Percentiles rank a stretch among this genome's conserved stretches.
phyloP scores from a whole-genome alignment of 495 filamentous ascomycete species.

The Penicillium robsamsonii region DNA sequence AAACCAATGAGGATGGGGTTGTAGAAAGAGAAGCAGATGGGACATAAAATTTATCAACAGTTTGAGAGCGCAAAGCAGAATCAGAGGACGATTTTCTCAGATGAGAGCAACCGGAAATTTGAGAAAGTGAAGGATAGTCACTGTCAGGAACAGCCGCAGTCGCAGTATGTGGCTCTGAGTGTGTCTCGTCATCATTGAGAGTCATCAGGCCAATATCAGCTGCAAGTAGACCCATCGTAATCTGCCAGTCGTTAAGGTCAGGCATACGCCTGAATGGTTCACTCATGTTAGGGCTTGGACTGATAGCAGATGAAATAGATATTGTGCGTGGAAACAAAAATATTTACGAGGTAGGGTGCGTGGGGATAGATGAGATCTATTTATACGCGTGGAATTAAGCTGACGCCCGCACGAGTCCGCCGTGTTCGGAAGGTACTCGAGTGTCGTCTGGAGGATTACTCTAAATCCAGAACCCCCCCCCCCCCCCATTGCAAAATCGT shows the following conservation, averaged over 20 bases:
- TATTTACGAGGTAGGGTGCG: background rate
- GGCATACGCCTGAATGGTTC: background rate
- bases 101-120: background rate
- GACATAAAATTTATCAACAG: background rate
- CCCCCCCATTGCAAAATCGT: no score
- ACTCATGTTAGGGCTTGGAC: background rate
- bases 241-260: background rate
- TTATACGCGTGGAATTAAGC: background rate
- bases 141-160: background rate
- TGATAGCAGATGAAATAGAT: background rate
- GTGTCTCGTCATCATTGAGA: background rate
- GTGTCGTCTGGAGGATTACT: background rate
- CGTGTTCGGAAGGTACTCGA: background rate
- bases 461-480: background rate
- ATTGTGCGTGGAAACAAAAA: background rate
- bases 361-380: background rate
- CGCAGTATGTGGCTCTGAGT: background rate
- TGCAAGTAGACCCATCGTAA: background rate
- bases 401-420: background rate
- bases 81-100: background rate
- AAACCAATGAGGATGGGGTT: no score
- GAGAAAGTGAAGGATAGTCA: background rate
- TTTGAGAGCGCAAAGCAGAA: background rate
- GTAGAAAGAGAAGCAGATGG: no score
- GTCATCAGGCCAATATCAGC: background rate